Evolutionary conservation across 441 rosid genomes (phyloP), one percentile per base, ranked within the genome.

Genomic region (Metrosideros polymorpha): DNA sequence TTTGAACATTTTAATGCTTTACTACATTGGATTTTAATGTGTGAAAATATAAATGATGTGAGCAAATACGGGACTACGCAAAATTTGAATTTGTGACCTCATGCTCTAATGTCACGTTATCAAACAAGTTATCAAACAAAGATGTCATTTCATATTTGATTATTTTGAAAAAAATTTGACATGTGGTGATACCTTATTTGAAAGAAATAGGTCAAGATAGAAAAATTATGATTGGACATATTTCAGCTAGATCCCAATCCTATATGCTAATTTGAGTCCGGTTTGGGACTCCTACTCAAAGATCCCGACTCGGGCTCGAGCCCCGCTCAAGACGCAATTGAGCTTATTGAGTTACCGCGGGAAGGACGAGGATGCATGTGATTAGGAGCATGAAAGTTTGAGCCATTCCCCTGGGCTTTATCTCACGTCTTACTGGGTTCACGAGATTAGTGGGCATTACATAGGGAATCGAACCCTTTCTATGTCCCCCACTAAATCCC

Each of bases 41-140:
- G 13, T 3, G 12, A 32, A 63, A 15, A 18, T 32, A 32, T 2
- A 18, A 2, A 9, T 17, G 6, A n/a, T n/a, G 13, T 1, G 25
- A 4, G 13, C 13, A 63, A 18, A 18, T 9, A 8, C 0, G 1
- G 3, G 2, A 32, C 5, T 32, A 8, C 6, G 0, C 13, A 32
- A 66, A 66, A 9, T 18, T 19, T 5, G 6, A 32, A 2, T 32
- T 0, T 0, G 13, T 6, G 7, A 32, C 7, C 25, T 29, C 12
- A 30, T 50, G 19, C 53, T 50, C 14, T 3, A 18, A 50, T 14
- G 5, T 15, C 19, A 18, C 6, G 7, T 12, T n/a, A n/a, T n/a
- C n/a, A n/a, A n/a, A n/a, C n/a, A n/a, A 6, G 19, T 59, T 59
- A 0, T 7, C 7, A 52, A 6, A 15, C n/a, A 3, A 15, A 59